Conservation (phyloP, 1,284 basidiomycete species). For the Pascua sp. region DNA sequence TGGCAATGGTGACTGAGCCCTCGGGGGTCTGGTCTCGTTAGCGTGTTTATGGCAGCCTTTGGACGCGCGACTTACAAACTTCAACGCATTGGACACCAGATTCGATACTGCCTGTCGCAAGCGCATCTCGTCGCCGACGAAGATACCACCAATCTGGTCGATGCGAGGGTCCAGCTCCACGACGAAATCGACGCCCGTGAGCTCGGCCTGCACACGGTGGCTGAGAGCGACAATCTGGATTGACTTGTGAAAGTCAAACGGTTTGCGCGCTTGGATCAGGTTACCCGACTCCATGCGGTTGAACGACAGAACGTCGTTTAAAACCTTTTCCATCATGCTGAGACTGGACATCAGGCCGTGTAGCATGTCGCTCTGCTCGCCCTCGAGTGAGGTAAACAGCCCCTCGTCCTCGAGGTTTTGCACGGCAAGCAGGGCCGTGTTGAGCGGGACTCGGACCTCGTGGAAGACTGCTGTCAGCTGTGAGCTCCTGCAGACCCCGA, state of each 20-base stretch:
- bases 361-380: slow-evolving; percentile 45
- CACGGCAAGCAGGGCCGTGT: slow-evolving; percentile 80
- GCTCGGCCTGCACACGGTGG: slow-evolving; percentile 68
- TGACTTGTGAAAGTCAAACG: slow-evolving; percentile 78
- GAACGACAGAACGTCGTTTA: slow-evolving; percentile 72
- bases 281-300: slow-evolving; percentile 52
- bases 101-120: slow-evolving; percentile 67
- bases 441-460: slow-evolving; percentile 82
- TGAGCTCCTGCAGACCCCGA: slow-evolving; percentile 1
- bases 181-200: slow-evolving; percentile 64
- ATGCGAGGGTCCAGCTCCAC: slow-evolving; percentile 69
- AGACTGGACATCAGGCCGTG: slow-evolving; percentile 67
- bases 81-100: slow-evolving; percentile 52
- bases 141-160: slow-evolving; percentile 58
- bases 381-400: slow-evolving; percentile 37
- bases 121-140: slow-evolving; percentile 60
- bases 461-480: slow-evolving; percentile 36
- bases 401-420: slow-evolving; percentile 77
- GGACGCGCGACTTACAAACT: slow-evolving; percentile 52
- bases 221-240: slow-evolving; percentile 76
- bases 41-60: neutral
- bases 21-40: slow-evolving; percentile 54
- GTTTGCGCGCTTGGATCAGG: slow-evolving; percentile 51
- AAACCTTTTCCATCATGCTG: slow-evolving; percentile 69
- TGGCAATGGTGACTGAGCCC: slow-evolving; percentile 53